Evolutionary conservation across 2,329 filamentous ascomycete genomes (phyloP).

Genomic region (Fusarium ramigenum): DNA sequence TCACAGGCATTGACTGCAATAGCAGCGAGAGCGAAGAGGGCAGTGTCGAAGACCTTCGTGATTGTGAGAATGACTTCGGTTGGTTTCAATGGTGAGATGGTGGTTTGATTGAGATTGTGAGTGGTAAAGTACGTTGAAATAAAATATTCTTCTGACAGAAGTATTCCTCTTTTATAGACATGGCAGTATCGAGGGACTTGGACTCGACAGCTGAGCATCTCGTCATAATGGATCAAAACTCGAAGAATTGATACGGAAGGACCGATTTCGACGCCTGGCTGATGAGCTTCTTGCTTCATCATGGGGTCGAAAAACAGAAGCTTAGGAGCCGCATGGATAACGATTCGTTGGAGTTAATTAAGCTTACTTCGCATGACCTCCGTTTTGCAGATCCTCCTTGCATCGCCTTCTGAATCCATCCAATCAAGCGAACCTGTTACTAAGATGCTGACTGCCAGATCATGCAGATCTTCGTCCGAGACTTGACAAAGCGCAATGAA

Average conservation of each 20-base stretch:
- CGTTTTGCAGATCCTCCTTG: not conserved
- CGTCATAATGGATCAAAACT: not conserved
- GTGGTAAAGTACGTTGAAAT: not conserved
- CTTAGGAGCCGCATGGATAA: fast-evolving
- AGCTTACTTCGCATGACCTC: not conserved
- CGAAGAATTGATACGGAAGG: not conserved
- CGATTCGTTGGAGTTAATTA: not conserved
- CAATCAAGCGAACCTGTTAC: not conserved
- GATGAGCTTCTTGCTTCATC: no score
- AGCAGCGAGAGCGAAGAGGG: not conserved
- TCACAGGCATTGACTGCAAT: not conserved
- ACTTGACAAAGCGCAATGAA: not conserved
- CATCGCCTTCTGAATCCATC: not conserved
- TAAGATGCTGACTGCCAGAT: not conserved
- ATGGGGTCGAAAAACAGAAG: no score
- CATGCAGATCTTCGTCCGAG: not conserved
- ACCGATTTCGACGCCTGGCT: not conserved
- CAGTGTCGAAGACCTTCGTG: not conserved
- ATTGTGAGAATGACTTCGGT: fast-evolving
- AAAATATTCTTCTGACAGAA: fast-evolving
- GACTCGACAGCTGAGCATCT: fast-evolving
- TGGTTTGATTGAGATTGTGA: not conserved
- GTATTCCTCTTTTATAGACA: not conserved
- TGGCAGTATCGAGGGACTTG: fast-evolving
- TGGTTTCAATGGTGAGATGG: fast-evolving